A percentile compares a stretch with the other conserved stretches of the same genome.
These are phyloP conservation scores for Chrysanthemum seticuspe DNA, from an alignment of 129 eudicot species.

Conservation along the genomic window DNA sequence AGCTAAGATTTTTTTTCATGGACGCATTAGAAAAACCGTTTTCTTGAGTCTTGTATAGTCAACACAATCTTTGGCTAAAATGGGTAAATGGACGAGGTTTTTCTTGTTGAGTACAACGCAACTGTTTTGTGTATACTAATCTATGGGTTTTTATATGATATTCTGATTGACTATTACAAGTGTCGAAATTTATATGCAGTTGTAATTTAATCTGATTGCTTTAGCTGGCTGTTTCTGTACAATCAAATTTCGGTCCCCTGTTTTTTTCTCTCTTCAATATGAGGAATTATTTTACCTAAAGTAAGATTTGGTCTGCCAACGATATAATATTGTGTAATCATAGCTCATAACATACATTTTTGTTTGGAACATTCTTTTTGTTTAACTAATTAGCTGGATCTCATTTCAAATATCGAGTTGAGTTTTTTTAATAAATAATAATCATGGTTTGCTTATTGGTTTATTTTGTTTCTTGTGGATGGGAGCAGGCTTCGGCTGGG, in stretches of 20 bases:
- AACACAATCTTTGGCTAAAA: neutral
- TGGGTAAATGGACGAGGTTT: neutral
- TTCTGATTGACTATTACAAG: too few species aligned
- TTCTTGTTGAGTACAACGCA: neutral
- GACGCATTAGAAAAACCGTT: neutral
- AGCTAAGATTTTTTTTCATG: neutral
- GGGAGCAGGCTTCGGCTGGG: conserved; percentile 68
- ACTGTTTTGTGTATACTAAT: neutral
- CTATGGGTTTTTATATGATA: neutral
- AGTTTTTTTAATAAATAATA: conserved; percentile 8
- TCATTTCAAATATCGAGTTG: neutral
- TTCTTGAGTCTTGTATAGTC: neutral
- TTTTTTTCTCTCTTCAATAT: neutral
- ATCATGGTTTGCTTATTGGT: neutral
- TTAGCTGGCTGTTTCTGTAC: neutral
- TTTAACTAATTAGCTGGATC: neutral
- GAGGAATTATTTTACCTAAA: too few species aligned
- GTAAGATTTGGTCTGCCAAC: neutral
- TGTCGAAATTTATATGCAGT: neutral
- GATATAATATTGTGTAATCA: neutral
- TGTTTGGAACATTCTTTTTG: neutral
- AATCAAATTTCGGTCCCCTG: neutral
- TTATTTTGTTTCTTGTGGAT: neutral
- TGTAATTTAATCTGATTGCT: neutral
- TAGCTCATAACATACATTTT: neutral